phyloP scores from a whole-genome alignment of 371 early-diverging fungal genomes.

The Paraphysoderma sedebokerense region DNA sequence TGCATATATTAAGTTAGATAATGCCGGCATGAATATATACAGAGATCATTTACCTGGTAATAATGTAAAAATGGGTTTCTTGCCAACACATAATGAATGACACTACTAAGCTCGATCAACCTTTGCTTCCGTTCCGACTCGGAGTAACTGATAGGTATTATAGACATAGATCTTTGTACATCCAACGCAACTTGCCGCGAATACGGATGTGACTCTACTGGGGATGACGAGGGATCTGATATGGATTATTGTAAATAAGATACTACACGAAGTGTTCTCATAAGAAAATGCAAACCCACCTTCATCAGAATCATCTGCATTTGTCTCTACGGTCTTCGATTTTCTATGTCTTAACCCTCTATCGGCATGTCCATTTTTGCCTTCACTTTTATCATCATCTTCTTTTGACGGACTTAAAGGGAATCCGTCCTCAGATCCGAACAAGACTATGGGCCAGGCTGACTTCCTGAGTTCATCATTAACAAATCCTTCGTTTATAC shows the following conservation, averaged over 20 bases:
- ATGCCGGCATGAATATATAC: neutral
- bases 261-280: neutral
- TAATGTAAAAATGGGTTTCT: conserved; percentile 38
- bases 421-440: neutral
- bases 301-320: no score
- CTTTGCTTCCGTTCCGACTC: conserved; percentile 15
- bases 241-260: neutral
- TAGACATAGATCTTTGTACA: neutral
- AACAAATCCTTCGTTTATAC: neutral
- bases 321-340: neutral
- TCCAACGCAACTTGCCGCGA: neutral
- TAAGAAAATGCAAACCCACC: no score
- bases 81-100: conserved; percentile 30
- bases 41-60: conserved; percentile 29
- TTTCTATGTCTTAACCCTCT: neutral
- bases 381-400: neutral
- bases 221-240: neutral
- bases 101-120: conserved; percentile 20
- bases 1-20: neutral
- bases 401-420: neutral
- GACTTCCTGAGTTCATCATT: neutral
- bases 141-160: conserved; percentile 9
- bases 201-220: neutral
- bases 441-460: neutral
- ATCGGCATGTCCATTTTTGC: neutral